Evolutionary conservation across 2,329 filamentous ascomycete species (phyloP).

Genomic region (Didymella sp.): DNA sequence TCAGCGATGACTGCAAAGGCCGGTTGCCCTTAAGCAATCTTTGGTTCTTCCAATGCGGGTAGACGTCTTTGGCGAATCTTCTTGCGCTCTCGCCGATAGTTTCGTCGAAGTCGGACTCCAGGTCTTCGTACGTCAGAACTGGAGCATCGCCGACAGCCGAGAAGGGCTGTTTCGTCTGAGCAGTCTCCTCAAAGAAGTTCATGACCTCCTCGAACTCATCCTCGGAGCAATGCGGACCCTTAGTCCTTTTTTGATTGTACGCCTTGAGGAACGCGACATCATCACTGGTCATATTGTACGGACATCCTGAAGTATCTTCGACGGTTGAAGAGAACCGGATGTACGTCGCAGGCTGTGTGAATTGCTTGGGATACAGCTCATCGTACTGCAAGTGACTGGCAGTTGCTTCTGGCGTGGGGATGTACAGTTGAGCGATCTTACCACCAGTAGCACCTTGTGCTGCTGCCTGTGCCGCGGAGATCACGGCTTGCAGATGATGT

Average conservation of each 20-base stretch:
- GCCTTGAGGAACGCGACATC: conserved; percentile 84
- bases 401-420: conserved; percentile 71
- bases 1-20: conserved; percentile 77
- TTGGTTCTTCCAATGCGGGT: conserved; percentile 85
- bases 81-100: conserved; percentile 62
- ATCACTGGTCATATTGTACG: conserved; percentile 93
- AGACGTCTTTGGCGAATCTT: conserved; percentile 76
- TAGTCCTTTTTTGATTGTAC: conserved; percentile 79
- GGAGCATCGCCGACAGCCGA: conserved; percentile 89
- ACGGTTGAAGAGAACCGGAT: conserved; percentile 98
- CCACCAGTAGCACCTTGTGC: conserved; percentile 58
- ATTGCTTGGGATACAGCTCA: conserved; percentile 79
- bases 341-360: conserved; percentile 87
- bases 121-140: conserved; percentile 64
- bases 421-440: conserved; percentile 69
- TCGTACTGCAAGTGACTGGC: conserved; percentile 80
- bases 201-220: conserved; percentile 94
- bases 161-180: conserved; percentile 82
- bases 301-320: conserved; percentile 88
- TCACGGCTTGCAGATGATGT: conserved; percentile 91
- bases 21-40: conserved; percentile 72
- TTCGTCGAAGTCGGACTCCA: conserved; percentile 70
- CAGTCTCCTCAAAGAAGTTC: conserved; percentile 91
- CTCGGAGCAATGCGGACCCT: conserved; percentile 73
- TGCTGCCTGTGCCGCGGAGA: conserved; percentile 67